phyloP scores from a whole-genome alignment of 2,329 filamentous ascomycete species.

The Pestalotiopsis sp. region DNA sequence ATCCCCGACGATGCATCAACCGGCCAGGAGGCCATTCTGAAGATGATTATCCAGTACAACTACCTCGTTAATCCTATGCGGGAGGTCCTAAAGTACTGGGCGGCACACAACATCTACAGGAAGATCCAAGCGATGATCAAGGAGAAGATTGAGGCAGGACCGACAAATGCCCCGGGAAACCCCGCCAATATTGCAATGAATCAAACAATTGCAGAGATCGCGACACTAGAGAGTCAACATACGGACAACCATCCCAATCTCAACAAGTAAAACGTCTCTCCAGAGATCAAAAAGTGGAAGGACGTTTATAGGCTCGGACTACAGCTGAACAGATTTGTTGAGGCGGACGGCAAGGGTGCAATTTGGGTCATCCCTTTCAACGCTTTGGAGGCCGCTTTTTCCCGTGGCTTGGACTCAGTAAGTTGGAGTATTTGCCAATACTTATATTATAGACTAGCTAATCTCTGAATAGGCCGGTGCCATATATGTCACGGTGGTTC shows the following conservation, averaged over 20 bases:
- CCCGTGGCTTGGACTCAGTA: neutral
- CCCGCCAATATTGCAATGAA: neutral
- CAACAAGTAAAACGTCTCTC: neutral
- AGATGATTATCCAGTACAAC: no score
- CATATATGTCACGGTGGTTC: neutral
- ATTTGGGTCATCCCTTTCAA: neutral
- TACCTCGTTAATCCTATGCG: no score
- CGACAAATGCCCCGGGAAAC: neutral
- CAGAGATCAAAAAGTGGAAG: neutral
- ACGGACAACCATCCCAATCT: neutral
- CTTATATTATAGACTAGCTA: neutral
- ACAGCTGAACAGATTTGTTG: neutral
- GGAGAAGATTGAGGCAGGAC: no score
- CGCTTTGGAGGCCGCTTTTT: neutral
- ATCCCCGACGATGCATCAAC: no score
- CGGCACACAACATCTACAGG: no score
- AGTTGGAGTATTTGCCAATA: neutral
- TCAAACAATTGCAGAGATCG: neutral
- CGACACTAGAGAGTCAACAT: neutral
- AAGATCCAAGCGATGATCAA: no score
- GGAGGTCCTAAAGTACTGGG: no score
- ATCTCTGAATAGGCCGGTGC: neutral
- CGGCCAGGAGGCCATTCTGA: no score
- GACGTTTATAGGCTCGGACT: neutral
- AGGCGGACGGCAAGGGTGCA: neutral